Base-by-base conservation (phyloP, 169 alveolate species). In the Eimeria zaria region DNA sequence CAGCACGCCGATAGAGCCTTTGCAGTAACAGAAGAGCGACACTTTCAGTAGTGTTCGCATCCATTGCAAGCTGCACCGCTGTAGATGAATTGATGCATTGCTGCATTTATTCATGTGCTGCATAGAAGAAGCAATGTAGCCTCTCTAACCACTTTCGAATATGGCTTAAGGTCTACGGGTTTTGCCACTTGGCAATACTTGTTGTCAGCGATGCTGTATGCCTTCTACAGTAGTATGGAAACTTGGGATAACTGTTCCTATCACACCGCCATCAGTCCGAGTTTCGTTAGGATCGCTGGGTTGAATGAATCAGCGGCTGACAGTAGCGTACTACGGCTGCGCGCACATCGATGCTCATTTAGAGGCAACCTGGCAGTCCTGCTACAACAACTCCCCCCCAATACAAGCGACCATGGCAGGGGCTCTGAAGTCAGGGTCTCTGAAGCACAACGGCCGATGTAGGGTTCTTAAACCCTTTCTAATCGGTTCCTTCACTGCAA, bases 1-100 rank as follows among this genome's bases (percentile, higher is more conserved):
- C 93, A 87, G 81, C 93, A 87, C 24, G 81, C 81, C 46, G 93
- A 87, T 53, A 87, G 93, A 41, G 81, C 93, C 41, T 87, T 87
- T 55, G 93, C 93, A 41, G 81, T 62, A 0, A 53, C 93, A 36
- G 36, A n/a, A 62, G 93, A 62, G 11, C 93, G 93, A 9, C 41
- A 2, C 22, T 41, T 87, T 44, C 81, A 62, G 30, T 60, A 87
- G 48, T 0, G 53, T 20, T 73, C 53, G 33, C 51, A 30, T 80
- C 89, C 41, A 20, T 24, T 46, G 14, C 30, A 9, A 33, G 27
- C 78, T 33, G 48, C 48, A 9, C n/a, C 44, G 78, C 5, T 1
- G 5, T 44, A 73, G 83, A n/a, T 39, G 83, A 16, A n/a, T n/a
- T n/a, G 80, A 24, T 33, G 48, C 6, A 69, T 33, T 6, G 51